These are phyloP conservation scores for Colletotrichum caudatum DNA, from an alignment of 2,329 filamentous ascomycete species.

Conservation along the genomic window DNA sequence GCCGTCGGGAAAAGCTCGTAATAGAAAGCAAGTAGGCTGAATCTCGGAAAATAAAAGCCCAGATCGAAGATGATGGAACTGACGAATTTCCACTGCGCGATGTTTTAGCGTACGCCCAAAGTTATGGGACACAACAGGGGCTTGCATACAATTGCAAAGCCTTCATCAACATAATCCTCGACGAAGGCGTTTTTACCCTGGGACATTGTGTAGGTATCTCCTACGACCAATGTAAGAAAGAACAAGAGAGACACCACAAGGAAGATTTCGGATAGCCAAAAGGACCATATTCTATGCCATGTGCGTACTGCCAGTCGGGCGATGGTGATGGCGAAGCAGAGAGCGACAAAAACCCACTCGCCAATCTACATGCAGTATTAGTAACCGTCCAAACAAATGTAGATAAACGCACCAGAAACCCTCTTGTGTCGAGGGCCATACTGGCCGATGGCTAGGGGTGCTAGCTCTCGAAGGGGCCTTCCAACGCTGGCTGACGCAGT, in stretches of 20 bases:
- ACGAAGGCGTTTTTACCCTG: background rate
- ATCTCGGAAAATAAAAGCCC: conserved; percentile 11
- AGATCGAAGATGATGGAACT: conserved; percentile 7
- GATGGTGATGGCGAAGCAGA: background rate
- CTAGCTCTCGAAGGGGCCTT: background rate
- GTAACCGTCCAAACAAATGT: no score
- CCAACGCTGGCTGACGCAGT: no score
- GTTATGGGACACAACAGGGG: background rate
- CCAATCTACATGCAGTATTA: background rate
- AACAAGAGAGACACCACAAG: background rate
- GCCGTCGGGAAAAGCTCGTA: background rate
- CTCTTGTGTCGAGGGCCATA: background rate
- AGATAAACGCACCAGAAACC: background rate
- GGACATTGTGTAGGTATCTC: conserved; percentile 8
- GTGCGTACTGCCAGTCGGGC: conserved; percentile 11
- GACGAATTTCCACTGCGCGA: background rate
- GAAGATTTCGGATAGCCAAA: conserved; percentile 15
- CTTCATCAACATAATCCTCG: background rate
- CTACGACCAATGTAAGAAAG: background rate
- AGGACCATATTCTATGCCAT: conserved; percentile 4
- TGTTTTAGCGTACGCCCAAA: background rate
- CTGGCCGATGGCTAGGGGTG: background rate
- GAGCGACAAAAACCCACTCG: background rate
- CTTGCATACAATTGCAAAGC: background rate
- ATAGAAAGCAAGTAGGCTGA: conserved; percentile 6